Evolutionary conservation across 2,329 filamentous ascomycete species (phyloP), one percentile per base, ranked within the genome.

Genomic region (Epichloe baconii): DNA sequence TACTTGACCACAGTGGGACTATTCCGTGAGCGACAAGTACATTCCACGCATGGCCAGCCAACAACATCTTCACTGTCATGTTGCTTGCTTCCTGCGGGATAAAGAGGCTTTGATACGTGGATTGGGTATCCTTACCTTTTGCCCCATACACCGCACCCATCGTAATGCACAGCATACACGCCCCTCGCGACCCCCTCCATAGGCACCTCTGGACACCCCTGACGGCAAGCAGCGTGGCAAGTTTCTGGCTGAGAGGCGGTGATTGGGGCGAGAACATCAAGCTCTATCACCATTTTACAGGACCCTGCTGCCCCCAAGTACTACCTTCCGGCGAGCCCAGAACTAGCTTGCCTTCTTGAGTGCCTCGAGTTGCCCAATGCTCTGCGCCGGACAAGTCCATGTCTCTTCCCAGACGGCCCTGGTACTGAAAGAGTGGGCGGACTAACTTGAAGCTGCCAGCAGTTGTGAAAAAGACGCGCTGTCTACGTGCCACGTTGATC

Each of bases 81-180:
- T 57, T 62, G 57, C 55, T 57, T 61, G 57, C 55, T 59, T 58
- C 57, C 60, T 67, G 65, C 64, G 61, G 64, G 63, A 64, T 61
- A 64, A 63, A 60, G 62, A 62, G 59, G 58, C 60, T 60, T 63
- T 61, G 58, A 62, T 65, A 59, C 62, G 58, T 66, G 62, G 59
- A 67, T 68, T 68, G 66, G 66, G 66, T 68, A 68, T 62, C 65
- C 63, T 55, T 68, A 68, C 65, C 60, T 65, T 65, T 59, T 59
- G 62, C 60, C 62, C 64, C 64, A 67, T 67, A 61, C 54, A 54
- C 56, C 53, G 52, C 56, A 56, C 53, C 56, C 56, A 57, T 61
- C 42, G 50, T 53, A 55, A 57, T 55, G 57, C 57, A 60, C 54
- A 57, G 56, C 59, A 60, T 62, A 60, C 59, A 57, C 59, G 55